phyloP scores from a whole-genome alignment of 108 stramenopile species.

The Licmophora abbreviata region DNA sequence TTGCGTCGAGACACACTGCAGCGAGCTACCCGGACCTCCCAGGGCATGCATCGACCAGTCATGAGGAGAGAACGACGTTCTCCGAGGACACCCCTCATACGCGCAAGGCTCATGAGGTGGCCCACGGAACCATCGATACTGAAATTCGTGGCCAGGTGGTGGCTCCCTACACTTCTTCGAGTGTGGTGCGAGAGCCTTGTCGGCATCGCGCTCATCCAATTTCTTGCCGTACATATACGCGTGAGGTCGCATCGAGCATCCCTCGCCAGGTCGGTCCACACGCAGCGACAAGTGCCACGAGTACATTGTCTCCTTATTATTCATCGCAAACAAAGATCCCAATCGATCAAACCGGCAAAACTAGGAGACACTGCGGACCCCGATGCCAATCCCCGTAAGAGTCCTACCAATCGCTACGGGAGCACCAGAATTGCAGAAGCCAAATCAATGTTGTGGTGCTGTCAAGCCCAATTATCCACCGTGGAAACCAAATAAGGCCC shows the following conservation, averaged over 20 bases:
- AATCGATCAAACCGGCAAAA: too few relatives aligned
- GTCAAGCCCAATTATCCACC: too few relatives aligned
- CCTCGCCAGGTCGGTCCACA: slow-evolving; percentile 86
- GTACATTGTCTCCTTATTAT: slow-evolving; percentile 38
- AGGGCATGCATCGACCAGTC: slow-evolving; percentile 84
- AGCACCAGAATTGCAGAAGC: too few relatives aligned
- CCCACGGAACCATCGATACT: slow-evolving; percentile 82
- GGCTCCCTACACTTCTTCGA: slow-evolving; percentile 76
- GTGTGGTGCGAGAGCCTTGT: slow-evolving; percentile 43
- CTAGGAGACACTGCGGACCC: too few relatives aligned
- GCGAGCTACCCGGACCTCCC: slow-evolving; percentile 63
- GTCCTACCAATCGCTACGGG: too few relatives aligned
- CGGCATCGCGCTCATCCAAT: slow-evolving; percentile 70
- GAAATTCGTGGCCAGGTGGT: slow-evolving; percentile 75
- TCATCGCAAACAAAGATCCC: too few relatives aligned
- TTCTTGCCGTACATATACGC: slow-evolving; percentile 92
- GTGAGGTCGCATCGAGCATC: slow-evolving; percentile 74
- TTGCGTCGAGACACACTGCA: slow-evolving; percentile 79
- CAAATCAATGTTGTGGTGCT: too few relatives aligned
- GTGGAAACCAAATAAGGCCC: too few relatives aligned
- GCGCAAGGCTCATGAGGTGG: slow-evolving; percentile 69
- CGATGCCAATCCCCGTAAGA: too few relatives aligned
- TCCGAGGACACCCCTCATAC: slow-evolving; percentile 72
- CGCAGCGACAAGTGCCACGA: slow-evolving; percentile 84
- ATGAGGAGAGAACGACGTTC: slow-evolving; percentile 82